These are phyloP conservation scores for Fusarium hostae DNA, from an alignment of 2,329 filamentous ascomycete species.

Conservation along the genomic window DNA sequence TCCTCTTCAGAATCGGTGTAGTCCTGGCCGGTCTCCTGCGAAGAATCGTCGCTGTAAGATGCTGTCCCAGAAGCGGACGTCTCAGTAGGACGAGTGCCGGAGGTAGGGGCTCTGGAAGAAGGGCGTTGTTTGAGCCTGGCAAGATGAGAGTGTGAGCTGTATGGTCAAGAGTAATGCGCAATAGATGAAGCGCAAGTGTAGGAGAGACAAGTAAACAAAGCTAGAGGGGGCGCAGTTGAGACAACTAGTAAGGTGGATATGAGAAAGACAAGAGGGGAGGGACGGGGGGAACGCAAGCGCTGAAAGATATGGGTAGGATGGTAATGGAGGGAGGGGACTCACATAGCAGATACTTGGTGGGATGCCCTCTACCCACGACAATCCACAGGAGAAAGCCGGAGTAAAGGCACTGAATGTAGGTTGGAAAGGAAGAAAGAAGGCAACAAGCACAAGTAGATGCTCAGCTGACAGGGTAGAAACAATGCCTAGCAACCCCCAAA, in stretches of 20 bases:
- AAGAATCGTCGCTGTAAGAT: conserved; percentile 54
- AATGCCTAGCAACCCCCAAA: conserved; percentile 40
- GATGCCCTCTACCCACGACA: conserved; percentile 60
- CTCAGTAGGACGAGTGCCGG: conserved; percentile 40
- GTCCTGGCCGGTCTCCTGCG: conserved; percentile 45
- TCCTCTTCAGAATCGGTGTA: conserved; percentile 51
- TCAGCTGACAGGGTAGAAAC: conserved; percentile 32
- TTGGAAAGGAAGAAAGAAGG: conserved; percentile 24
- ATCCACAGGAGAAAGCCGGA: conserved; percentile 58
- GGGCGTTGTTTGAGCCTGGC: conserved; percentile 45
- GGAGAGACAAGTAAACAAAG: conserved; percentile 33
- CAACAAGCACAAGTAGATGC: conserved; percentile 27
- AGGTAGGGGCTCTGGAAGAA: conserved; percentile 40
- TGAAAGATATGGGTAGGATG: conserved; percentile 31
- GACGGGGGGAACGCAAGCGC: conserved; percentile 24
- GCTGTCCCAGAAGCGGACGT: conserved; percentile 48
- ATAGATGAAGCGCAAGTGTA: conserved; percentile 16
- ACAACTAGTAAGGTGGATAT: conserved; percentile 26
- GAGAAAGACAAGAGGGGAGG: conserved; percentile 28
- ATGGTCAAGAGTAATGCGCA: conserved; percentile 7
- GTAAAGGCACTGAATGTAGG: conserved; percentile 51
- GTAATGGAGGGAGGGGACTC: conserved; percentile 48
- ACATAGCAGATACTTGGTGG: conserved; percentile 55
- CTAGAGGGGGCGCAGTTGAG: conserved; percentile 33
- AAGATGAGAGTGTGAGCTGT: conserved; percentile 37